Conservation (phyloP, 2,329 filamentous ascomycete species). For the Zopfia rhizophila region DNA sequence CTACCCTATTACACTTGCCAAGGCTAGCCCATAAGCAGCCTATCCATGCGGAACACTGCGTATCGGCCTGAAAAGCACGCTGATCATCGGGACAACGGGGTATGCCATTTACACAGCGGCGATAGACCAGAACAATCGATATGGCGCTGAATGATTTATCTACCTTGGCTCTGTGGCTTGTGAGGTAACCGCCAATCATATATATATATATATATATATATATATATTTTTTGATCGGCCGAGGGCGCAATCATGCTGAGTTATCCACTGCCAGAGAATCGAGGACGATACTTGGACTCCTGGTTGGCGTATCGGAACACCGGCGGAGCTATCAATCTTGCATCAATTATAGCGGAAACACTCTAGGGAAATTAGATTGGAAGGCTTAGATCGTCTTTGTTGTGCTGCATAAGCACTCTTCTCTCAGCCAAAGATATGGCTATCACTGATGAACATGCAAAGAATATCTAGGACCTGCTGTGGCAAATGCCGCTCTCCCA, state of each 20-base stretch:
- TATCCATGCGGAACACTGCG: no score
- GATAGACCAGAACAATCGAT: slow-evolving; percentile 50
- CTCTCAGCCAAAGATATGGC: background rate
- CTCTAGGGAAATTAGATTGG: slow-evolving; percentile 36
- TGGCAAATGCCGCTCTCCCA: slow-evolving; percentile 27
- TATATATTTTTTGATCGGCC: slow-evolving; percentile 40
- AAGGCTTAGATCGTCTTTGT: slow-evolving; percentile 39
- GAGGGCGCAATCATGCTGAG: slow-evolving; percentile 41
- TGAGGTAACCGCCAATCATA: slow-evolving; percentile 26
- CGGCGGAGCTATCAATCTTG: slow-evolving; percentile 28
- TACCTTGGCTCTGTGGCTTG: slow-evolving; percentile 38
- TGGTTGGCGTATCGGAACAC: slow-evolving; percentile 29
- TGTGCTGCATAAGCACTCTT: slow-evolving; percentile 30
- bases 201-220: no score
- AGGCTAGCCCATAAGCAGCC: no score
- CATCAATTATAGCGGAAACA: slow-evolving; percentile 30
- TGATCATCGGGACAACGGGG: slow-evolving; percentile 48
- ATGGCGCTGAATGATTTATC: slow-evolving; percentile 36
- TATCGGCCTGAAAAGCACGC: slow-evolving; percentile 41
- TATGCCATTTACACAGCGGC: slow-evolving; percentile 52
- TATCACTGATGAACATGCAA: background rate
- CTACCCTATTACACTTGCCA: no score
- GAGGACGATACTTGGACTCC: slow-evolving; percentile 27
- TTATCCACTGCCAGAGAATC: slow-evolving; percentile 25
- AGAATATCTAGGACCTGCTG: slow-evolving; percentile 25